A percentile compares a stretch with the other conserved stretches of the same genome.
Evolutionary conservation across 768 basidiomycete genomes (phyloP).

Genomic region (Mycena kentingensis): DNA sequence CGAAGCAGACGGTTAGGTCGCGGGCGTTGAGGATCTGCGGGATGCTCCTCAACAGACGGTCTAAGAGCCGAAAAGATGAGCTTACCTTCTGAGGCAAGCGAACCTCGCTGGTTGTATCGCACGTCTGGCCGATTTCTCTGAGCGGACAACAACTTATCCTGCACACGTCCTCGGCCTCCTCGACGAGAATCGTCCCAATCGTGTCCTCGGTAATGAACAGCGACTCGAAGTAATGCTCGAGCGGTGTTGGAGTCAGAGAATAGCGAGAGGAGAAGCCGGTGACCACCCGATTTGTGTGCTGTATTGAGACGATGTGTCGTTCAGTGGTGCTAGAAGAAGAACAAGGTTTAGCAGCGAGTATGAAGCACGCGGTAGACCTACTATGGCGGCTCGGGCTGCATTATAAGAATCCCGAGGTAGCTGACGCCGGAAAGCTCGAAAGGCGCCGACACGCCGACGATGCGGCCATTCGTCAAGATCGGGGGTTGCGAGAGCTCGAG

Average conservation of each 20-base stretch:
- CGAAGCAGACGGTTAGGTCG: constrained; percentile 2
- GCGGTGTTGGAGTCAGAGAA: not conserved
- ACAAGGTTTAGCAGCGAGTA: not conserved
- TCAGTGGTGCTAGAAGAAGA: not conserved
- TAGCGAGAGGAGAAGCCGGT: not conserved
- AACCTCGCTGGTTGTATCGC: not conserved
- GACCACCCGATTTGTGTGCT: constrained; percentile 4
- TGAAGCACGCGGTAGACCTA: not conserved
- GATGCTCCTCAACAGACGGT: not conserved
- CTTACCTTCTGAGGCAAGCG: not conserved
- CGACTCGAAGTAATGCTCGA: constrained; percentile 1
- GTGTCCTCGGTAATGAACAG: constrained; percentile 10
- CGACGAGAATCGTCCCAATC: constrained; percentile 3
- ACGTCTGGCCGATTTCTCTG: not conserved
- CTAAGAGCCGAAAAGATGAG: not conserved
- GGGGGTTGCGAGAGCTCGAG: constrained; percentile 1
- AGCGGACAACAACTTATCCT: not conserved
- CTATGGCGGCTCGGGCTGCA: not conserved
- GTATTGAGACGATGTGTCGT: constrained; percentile 11
- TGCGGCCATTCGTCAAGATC: constrained; percentile 1
- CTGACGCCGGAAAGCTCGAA: not conserved
- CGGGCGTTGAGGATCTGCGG: not conserved
- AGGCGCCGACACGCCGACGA: constrained; percentile 2
- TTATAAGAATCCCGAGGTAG: not conserved
- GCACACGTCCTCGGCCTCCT: not conserved